Conservation (phyloP, 208 protist genomes). For the Leishmania arabica region DNA sequence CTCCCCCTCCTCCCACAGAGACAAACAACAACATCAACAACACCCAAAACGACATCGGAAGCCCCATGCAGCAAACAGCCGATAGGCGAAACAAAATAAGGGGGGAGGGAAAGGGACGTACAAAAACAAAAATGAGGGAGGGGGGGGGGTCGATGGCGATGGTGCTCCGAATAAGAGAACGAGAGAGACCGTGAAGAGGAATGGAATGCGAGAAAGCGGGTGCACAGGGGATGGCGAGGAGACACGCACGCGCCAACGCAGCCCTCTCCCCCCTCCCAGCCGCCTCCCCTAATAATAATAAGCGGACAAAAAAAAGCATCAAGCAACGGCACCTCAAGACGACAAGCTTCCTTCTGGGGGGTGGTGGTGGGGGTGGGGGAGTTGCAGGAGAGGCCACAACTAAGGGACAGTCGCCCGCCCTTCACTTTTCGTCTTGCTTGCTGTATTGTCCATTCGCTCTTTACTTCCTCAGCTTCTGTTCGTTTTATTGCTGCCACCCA, state of each 20-base stretch:
- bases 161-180: not conserved
- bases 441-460: not conserved
- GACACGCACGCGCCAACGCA: constrained; percentile 23
- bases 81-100: not conserved
- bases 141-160: not conserved
- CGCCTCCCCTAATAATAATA: not conserved
- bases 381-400: not conserved
- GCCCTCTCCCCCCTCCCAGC: not conserved
- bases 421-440: no score
- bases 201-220: not conserved
- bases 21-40: not conserved
- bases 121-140: not conserved
- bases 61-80: not conserved
- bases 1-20: not conserved
- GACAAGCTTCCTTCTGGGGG: not conserved
- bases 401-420: no score
- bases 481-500: not conserved
- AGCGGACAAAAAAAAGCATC: not conserved
- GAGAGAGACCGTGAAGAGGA: not conserved
- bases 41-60: not conserved
- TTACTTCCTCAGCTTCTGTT: not conserved
- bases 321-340: not conserved
- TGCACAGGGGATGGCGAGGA: not conserved
- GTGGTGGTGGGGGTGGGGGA: no score
- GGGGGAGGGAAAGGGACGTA: not conserved